Conservation (phyloP, 106 monocot genomes). For the Platanthera guangdongensis region DNA sequence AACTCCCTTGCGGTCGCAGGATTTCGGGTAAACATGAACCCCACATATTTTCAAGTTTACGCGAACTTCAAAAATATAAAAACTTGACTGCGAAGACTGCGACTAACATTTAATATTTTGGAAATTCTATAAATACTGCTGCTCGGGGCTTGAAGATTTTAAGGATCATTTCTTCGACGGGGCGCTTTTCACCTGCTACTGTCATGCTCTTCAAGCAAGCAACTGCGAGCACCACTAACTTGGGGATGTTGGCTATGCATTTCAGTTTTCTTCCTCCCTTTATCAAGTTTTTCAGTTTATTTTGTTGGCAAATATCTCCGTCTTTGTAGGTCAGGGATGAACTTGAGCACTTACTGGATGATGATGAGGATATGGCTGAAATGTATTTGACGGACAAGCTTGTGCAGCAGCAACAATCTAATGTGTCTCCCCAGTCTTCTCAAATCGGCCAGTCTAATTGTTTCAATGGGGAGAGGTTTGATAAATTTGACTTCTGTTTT, state of each 20-base stretch:
- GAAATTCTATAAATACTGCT: too few relatives aligned
- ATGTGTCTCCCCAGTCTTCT: constrained; percentile 29
- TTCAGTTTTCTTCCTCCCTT: neutral
- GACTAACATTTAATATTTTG: too few relatives aligned
- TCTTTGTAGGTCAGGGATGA: constrained; percentile 67
- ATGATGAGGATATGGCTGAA: constrained; percentile 75
- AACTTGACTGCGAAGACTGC: too few relatives aligned
- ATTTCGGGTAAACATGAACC: too few relatives aligned
- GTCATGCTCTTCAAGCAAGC: too few relatives aligned
- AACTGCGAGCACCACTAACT: too few relatives aligned
- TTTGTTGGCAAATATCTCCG: neutral
- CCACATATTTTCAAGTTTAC: too few relatives aligned
- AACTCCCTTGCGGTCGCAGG: too few relatives aligned
- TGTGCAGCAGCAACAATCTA: constrained; percentile 19
- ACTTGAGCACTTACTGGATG: constrained; percentile 68
- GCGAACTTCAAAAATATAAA: too few relatives aligned
- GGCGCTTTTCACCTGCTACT: too few relatives aligned
- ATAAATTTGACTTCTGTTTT: neutral
- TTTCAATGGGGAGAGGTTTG: constrained; percentile 35
- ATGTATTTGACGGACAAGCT: constrained; percentile 74
- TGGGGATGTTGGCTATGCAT: neutral
- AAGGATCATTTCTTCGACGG: too few relatives aligned
- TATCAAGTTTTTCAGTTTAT: neutral
- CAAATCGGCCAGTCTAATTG: constrained; percentile 3
- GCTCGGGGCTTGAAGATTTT: too few relatives aligned